A percentile compares a stretch with the other conserved stretches of the same genome.
phyloP scores from a whole-genome alignment of 2,329 filamentous ascomycete species.

The Fusarium avenaceum region DNA sequence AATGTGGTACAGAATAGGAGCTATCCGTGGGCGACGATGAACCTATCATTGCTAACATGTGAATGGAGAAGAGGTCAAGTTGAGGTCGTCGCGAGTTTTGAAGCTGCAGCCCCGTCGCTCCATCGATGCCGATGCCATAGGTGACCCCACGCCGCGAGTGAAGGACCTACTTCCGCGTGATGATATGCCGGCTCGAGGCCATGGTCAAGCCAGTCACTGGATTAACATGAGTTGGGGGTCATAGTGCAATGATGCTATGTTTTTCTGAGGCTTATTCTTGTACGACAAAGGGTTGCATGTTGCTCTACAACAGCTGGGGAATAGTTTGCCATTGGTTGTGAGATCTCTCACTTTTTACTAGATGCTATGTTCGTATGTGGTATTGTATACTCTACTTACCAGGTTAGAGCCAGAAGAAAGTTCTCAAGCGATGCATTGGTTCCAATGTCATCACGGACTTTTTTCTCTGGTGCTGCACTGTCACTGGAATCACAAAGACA shows the following conservation, averaged over 20 bases:
- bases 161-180: conserved; percentile 38
- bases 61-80: conserved; percentile 44
- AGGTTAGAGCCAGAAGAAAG: not conserved
- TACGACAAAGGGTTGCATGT: conserved; percentile 3
- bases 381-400: not conserved
- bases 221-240: not conserved
- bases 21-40: conserved; percentile 44
- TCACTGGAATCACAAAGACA: conserved; percentile 42
- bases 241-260: conserved; percentile 22
- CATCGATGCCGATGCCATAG: conserved; percentile 26
- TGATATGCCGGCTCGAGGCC: conserved; percentile 43
- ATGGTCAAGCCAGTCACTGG: conserved; percentile 8
- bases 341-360: not conserved
- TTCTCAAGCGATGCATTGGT: conserved; percentile 3
- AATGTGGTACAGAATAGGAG: conserved; percentile 32
- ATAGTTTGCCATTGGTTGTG: conserved; percentile 4
- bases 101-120: conserved; percentile 29
- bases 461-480: conserved; percentile 14
- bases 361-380: too few species aligned
- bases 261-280: conserved; percentile 23
- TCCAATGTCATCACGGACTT: conserved; percentile 31
- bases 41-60: conserved; percentile 52
- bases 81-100: conserved; percentile 32
- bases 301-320: not conserved
- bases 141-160: conserved; percentile 42